Base-by-base conservation (phyloP, 257 asterid species). In the Datura wrightii region DNA sequence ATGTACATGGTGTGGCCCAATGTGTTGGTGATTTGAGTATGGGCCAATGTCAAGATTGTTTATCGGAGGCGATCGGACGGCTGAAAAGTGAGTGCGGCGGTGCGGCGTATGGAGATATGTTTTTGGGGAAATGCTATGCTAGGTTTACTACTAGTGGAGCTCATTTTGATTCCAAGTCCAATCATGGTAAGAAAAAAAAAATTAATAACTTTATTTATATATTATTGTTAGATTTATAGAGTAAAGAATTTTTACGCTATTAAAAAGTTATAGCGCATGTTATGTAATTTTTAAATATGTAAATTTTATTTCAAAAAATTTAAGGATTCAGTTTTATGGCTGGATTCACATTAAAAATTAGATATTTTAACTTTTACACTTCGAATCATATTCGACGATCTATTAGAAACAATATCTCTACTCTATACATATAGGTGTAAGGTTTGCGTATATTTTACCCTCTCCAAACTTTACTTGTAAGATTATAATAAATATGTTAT, bases 31-130 rank as follows among this genome's bases (percentile, higher is more conserved):
- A 96, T 82, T 84, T 96, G 92, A 94, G 95, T 79, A 46, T 1
- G 66, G 98, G 92, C 42, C 93, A 94, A 91, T 96, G 99, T 36
- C 98, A 94, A 90, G 98, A 93, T 67, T 96, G 99, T 55, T 42
- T 94, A 79, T 69, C 94, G 87, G 98, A 93, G 90, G 98, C 98
- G 15, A 91, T 96, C 84, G 83, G 90, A 85, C 93, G 91, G 94
- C 72, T 96, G 87, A 96, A 88, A 88, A 87, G 83, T 54, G 98
- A 94, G 89, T 96, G 99, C 87, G 92, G 94, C 31, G 97, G 97
- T 85, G 98, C 92, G 0, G 93, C 89, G 48, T 93, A 86, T 84
- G 99, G 99, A 0, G 98, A 94, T 46, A 89, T 96, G 97, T 96
- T 96, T 31, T 86, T 96, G 92, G 94, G 87, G 0, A 96, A 94